Evolutionary conservation across 2,329 filamentous ascomycete species (phyloP).

Genomic region (Periconia sp.): DNA sequence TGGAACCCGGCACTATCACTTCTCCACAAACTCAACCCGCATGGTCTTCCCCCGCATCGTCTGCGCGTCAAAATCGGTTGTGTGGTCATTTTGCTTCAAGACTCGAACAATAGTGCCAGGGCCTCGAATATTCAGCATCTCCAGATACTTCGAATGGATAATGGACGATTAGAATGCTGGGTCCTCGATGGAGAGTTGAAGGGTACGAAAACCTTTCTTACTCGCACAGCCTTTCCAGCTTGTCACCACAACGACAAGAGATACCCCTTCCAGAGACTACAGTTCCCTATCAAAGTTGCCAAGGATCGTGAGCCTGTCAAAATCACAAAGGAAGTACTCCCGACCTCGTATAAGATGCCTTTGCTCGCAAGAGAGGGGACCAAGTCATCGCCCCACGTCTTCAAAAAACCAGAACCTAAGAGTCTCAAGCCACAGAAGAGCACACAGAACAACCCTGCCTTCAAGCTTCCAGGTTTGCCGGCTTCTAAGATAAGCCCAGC

Average conservation of each 20-base stretch:
- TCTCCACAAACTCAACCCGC: constrained; percentile 35
- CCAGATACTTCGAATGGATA: constrained; percentile 28
- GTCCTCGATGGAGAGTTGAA: constrained; percentile 37
- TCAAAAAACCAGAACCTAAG: constrained; percentile 10
- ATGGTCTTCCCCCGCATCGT: constrained; percentile 35
- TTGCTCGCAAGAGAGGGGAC: not conserved
- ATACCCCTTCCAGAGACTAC: constrained; percentile 28
- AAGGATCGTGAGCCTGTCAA: constrained; percentile 13
- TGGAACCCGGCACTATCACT: constrained; percentile 32
- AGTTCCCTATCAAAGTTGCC: constrained; percentile 37
- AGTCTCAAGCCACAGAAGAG: constrained; percentile 1
- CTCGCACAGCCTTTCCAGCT: constrained; percentile 27
- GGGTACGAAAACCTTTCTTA: constrained; percentile 35
- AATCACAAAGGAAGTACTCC: constrained; percentile 6
- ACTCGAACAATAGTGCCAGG: constrained; percentile 31
- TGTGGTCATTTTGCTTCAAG: constrained; percentile 28
- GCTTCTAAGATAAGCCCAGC: constrained; percentile 18
- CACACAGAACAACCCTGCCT: constrained; percentile 17
- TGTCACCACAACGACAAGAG: constrained; percentile 32
- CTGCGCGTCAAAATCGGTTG: constrained; percentile 38
- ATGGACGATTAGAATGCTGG: constrained; percentile 34
- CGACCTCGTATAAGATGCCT: constrained; percentile 22
- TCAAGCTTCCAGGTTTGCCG: constrained; percentile 29
- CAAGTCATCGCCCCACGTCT: not conserved
- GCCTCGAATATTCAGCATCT: constrained; percentile 37